Conservation (phyloP, 805 yeast species). For the Huiozyma naganishii region DNA sequence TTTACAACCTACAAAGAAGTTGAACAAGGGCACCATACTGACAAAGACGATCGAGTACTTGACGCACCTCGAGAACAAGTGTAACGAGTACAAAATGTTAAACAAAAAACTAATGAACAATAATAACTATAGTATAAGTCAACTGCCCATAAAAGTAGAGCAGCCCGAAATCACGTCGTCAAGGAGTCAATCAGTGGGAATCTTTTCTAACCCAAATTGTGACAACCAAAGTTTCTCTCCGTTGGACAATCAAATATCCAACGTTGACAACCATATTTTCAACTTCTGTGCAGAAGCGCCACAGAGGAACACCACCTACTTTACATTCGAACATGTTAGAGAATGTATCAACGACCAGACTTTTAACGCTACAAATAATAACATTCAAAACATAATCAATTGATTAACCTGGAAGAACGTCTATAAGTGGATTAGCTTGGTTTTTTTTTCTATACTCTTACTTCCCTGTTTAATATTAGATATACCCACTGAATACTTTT, state of each 20-base stretch:
- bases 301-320: too few relatives aligned
- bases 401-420: too few relatives aligned
- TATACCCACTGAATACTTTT: too few relatives aligned
- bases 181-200: neutral
- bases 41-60: slow-evolving; percentile 72
- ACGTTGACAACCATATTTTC: neutral
- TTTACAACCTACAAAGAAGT: slow-evolving; percentile 60
- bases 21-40: slow-evolving; percentile 68
- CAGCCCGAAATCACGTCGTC: neutral
- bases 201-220: neutral
- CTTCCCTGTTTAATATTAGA: too few relatives aligned
- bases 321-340: too few relatives aligned
- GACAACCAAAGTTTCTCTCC: neutral
- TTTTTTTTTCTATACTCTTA: too few relatives aligned
- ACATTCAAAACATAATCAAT: too few relatives aligned
- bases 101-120: slow-evolving; percentile 31
- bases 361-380: too few relatives aligned
- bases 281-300: neutral
- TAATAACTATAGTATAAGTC: neutral
- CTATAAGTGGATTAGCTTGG: too few relatives aligned
- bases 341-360: too few relatives aligned
- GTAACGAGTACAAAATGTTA: slow-evolving; percentile 37
- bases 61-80: slow-evolving; percentile 57
- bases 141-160: too few relatives aligned
- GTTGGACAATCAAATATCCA: neutral